Evolutionary conservation across 176 grass and related monocot species (phyloP), one percentile per base, ranked within the genome.

Genomic region (Metroxylon sagu): DNA sequence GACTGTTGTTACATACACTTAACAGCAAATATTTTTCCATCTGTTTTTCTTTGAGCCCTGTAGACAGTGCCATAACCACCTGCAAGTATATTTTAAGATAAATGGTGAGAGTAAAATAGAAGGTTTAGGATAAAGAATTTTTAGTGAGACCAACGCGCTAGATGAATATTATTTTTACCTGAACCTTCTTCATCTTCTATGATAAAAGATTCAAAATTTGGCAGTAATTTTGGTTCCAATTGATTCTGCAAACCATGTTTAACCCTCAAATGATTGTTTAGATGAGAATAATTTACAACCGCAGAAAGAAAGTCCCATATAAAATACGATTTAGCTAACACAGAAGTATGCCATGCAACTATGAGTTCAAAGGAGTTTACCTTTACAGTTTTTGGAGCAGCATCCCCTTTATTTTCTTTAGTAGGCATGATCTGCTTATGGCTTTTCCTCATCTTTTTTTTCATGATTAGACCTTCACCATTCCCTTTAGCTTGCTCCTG

Each of bases 131-230:
- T 14, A 43, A 43, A 43, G 35, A 43, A 43, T 10, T 43, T 39
- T 14, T 43, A 43, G 35, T 2, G 35, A 43, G 35, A 43, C 7
- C 35, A 39, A 57, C 15, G 29, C 26, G 57, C 57, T 72, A n/a
- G 30, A 57, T 43, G 14, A 68, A 52, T 25, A 76, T 28, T 25
- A 31, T 6, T 57, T 70, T 59, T 79, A 92, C 93, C 93, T 91
- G 87, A 92, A 5, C 93, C 93, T 88, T 97, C 93, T 65, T 97
- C 93, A 60, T 91, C 87, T 85, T 91, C 84, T 68, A 88, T 77
- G 49, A 65, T 71, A 70, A 83, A 97, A 77, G 49, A 14, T 51
- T 88, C 72, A 19, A 97, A 91, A 19, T 62, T 77, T 62, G 93
- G 87, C 64, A 85, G 59, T 68, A 35, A 73, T 65, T 83, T 97